Evolutionary conservation across 345 rosid genomes (phyloP), one percentile per base, ranked within the genome.

Genomic region (Lepidium africanum): DNA sequence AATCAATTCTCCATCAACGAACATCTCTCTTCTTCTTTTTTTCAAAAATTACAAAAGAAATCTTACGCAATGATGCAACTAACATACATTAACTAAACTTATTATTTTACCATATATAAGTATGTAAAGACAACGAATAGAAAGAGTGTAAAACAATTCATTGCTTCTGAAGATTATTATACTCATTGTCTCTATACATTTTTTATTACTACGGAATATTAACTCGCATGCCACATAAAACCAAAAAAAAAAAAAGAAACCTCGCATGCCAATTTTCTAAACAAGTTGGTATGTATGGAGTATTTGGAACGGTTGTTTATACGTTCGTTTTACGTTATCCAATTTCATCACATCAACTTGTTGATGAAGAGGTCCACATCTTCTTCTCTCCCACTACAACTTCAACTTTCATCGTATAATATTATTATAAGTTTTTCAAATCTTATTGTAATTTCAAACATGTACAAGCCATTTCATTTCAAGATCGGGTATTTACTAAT

Each of bases 1-100:
- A 74, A 67, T 74, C 68, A 74, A 67, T 75, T 75, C 74, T 63
- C 54, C 47, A 68, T 75, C 78, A 75, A 68, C 63, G 45, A 68
- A 74, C 64, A 52, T 37, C 10, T 37, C n/a, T 15, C 7, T 21
- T 21, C 2, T 21, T 21, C 2, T 64, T 33, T 42, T 5, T 0
- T 49, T 15, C 2, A 36, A 66, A 21, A 12, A 15, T 8, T 58
- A 49, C 49, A 59, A 41, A 43, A 74, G 25, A 38, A 67, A 67
- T 14, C 59, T 53, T 68, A 47, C 9, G 46, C 51, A 68, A 75
- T 75, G 55, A 75, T 75, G 70, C 19, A 9, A 39, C 63, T 36
- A 66, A 67, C 30, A 7, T 17, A 43, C 11, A 47, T 21, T 30
- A 48, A 39, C 3, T 27, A 48, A 38, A 5, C 9, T 48, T 45